Percentiles rank a stretch among this genome's conserved stretches.
phyloP scores from a whole-genome alignment of 306 rosid species.

The Sindora glabra region DNA sequence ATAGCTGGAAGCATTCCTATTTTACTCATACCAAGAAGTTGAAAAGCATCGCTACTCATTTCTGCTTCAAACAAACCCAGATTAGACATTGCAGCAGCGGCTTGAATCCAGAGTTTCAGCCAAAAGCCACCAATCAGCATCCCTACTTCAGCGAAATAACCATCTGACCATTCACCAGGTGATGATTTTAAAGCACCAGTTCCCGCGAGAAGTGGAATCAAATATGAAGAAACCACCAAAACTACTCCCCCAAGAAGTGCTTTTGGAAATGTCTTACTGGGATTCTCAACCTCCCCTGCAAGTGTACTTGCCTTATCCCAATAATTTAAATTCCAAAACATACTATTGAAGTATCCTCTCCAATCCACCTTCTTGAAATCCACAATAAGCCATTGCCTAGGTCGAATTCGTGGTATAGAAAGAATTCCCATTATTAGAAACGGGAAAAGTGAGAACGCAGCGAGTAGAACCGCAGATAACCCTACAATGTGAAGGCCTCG shows the following conservation, averaged over 20 bases:
- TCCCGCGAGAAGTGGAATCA: constrained; percentile 87
- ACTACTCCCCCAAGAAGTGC: constrained; percentile 78
- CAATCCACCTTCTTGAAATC: constrained; percentile 52
- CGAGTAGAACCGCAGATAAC: constrained; percentile 66
- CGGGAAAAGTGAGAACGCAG: constrained; percentile 68
- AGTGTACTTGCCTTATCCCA: constrained; percentile 97
- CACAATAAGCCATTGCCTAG: constrained; percentile 46
- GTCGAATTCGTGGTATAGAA: constrained; percentile 56
- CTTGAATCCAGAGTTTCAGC: constrained; percentile 94
- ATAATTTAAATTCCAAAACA: constrained; percentile 92
- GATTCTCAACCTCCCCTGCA: constrained; percentile 84
- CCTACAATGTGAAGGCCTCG: constrained; percentile 86
- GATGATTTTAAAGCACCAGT: constrained; percentile 61
- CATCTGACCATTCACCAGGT: constrained; percentile 69
- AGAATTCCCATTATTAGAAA: constrained; percentile 54
- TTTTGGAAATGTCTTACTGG: constrained; percentile 65
- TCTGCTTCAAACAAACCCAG: constrained; percentile 90
- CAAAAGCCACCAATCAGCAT: constrained; percentile 77
- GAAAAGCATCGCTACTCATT: constrained; percentile 86
- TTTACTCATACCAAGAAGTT: constrained; percentile 91
- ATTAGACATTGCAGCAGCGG: constrained; percentile 83
- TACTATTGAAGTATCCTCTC: constrained; percentile 68
- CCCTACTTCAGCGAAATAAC: constrained; percentile 83
- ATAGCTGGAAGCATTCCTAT: constrained; percentile 84
- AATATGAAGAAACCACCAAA: constrained; percentile 67